Conservation (phyloP, 768 basidiomycete genomes). For the Heimioporus sp. region DNA sequence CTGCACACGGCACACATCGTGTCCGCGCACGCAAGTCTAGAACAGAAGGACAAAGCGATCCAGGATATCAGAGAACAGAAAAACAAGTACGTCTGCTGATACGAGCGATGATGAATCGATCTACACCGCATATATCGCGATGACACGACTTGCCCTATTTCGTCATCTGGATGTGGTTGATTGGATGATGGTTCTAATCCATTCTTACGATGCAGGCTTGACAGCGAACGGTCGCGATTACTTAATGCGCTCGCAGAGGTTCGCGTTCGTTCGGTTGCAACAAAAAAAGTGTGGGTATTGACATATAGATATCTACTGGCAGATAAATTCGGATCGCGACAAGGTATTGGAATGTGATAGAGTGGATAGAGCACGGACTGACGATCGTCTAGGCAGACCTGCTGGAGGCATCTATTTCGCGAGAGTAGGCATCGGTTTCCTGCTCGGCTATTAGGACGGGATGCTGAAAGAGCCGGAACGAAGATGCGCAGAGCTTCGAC, state of each 20-base stretch:
- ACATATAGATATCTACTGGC: slow-evolving; percentile 6
- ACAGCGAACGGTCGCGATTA: slow-evolving; percentile 71
- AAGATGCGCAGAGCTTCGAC: slow-evolving; percentile 66
- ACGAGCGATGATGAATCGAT: background rate
- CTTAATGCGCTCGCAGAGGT: slow-evolving; percentile 71
- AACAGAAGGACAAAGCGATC: slow-evolving; percentile 73
- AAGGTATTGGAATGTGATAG: slow-evolving; percentile 39
- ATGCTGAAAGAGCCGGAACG: slow-evolving; percentile 7
- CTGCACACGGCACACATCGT: slow-evolving; percentile 86
- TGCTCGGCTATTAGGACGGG: background rate
- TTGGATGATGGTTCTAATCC: slow-evolving; percentile 11
- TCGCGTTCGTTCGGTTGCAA: slow-evolving; percentile 19
- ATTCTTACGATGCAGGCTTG: slow-evolving; percentile 46
- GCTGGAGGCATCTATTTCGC: slow-evolving; percentile 60
- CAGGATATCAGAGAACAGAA: slow-evolving; percentile 83
- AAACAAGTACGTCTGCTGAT: slow-evolving; percentile 58
- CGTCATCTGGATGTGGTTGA: too few relatives aligned
- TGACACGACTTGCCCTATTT: too few relatives aligned
- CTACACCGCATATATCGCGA: too few relatives aligned
- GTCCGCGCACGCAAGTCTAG: slow-evolving; percentile 76
- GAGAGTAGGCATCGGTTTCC: slow-evolving; percentile 51
- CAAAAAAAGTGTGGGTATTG: slow-evolving; percentile 5
- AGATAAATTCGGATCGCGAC: slow-evolving; percentile 84
- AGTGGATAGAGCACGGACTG: slow-evolving; percentile 3
- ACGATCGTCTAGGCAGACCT: slow-evolving; percentile 54